Percentiles rank a stretch among this genome's conserved stretches.
phyloP scores from a whole-genome alignment of 257 asterid genomes.

The Solanum etuberosum region DNA sequence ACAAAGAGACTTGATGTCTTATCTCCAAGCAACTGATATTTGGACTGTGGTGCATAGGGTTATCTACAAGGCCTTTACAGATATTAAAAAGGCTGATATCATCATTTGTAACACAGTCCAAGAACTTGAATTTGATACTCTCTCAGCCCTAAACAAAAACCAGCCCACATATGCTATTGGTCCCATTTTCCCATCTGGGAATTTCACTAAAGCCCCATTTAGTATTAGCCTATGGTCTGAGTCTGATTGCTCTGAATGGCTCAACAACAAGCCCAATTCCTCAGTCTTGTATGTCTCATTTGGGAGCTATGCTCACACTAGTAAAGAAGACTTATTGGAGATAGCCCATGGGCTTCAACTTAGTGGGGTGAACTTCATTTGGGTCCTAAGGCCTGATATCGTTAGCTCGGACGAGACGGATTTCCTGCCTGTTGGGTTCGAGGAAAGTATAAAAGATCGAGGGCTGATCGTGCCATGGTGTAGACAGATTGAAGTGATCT shows the following conservation, averaged over 20 bases:
- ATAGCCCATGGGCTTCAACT: conserved; percentile 48
- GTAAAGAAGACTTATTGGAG: conserved; percentile 43
- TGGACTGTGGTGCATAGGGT: conserved; percentile 46
- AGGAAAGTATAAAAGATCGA: conserved; percentile 14
- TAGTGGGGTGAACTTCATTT: conserved; percentile 43
- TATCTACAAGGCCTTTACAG: conserved; percentile 56
- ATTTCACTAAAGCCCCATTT: conserved; percentile 24
- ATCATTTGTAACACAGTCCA: conserved; percentile 63
- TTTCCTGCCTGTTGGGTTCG: conserved; percentile 31
- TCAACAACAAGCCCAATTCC: conserved; percentile 32
- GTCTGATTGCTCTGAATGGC: conserved; percentile 65
- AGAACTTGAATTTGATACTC: conserved; percentile 42
- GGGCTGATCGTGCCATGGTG: conserved; percentile 63
- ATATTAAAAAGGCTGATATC: conserved; percentile 36
- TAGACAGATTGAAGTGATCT: conserved; percentile 44
- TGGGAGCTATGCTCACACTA: conserved; percentile 63
- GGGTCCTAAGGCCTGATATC: conserved; percentile 67
- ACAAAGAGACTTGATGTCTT: conserved; percentile 51
- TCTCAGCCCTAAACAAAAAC: conserved; percentile 36
- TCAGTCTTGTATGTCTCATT: conserved; percentile 66
- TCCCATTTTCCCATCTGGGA: conserved; percentile 43
- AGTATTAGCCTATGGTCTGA: conserved; percentile 63
- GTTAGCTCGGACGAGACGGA: conserved; percentile 38
- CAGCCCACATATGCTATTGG: conserved; percentile 55
- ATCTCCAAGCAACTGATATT: conserved; percentile 44